These are phyloP conservation scores for Ambrosiella beaveri DNA, from an alignment of 2,329 filamentous ascomycete genomes.

Conservation along the genomic window DNA sequence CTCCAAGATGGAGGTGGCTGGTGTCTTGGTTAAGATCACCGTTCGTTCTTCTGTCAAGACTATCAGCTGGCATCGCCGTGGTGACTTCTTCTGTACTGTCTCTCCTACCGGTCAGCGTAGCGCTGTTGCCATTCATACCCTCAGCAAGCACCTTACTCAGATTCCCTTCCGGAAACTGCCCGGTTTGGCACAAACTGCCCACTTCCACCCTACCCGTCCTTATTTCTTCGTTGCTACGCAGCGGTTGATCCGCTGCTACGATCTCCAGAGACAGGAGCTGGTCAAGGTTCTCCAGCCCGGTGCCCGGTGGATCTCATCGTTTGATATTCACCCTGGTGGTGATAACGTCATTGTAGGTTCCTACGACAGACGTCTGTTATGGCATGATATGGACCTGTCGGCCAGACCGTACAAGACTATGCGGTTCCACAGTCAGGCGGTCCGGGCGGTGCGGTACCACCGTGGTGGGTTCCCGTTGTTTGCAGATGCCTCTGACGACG, in stretches of 20 bases:
- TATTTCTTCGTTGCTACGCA: constrained; percentile 95
- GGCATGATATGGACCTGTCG: constrained; percentile 92
- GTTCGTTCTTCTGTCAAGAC: constrained; percentile 70
- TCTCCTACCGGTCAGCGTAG: constrained; percentile 61
- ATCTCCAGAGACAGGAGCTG: constrained; percentile 77
- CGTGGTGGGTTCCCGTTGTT: constrained; percentile 64
- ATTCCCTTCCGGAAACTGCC: constrained; percentile 70
- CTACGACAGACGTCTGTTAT: constrained; percentile 83
- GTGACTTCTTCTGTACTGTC: constrained; percentile 87
- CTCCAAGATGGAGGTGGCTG: constrained; percentile 52
- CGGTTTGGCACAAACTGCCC: constrained; percentile 66
- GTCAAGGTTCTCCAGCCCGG: constrained; percentile 88
- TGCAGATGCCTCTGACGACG: constrained; percentile 88
- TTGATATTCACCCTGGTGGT: constrained; percentile 82
- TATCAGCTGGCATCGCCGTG: constrained; percentile 82
- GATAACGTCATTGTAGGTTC: constrained; percentile 90
- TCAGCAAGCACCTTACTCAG: constrained; percentile 89
- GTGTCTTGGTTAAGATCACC: constrained; percentile 65
- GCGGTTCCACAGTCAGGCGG: constrained; percentile 83
- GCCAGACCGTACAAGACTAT: constrained; percentile 88
- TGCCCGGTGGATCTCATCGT: constrained; percentile 80
- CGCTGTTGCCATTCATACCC: constrained; percentile 83
- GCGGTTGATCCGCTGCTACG: constrained; percentile 82
- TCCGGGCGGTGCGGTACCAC: constrained; percentile 78
- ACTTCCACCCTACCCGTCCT: constrained; percentile 85